phyloP scores from a whole-genome alignment of 768 basidiomycete genomes.

The Chlorophyllum brunneum region DNA sequence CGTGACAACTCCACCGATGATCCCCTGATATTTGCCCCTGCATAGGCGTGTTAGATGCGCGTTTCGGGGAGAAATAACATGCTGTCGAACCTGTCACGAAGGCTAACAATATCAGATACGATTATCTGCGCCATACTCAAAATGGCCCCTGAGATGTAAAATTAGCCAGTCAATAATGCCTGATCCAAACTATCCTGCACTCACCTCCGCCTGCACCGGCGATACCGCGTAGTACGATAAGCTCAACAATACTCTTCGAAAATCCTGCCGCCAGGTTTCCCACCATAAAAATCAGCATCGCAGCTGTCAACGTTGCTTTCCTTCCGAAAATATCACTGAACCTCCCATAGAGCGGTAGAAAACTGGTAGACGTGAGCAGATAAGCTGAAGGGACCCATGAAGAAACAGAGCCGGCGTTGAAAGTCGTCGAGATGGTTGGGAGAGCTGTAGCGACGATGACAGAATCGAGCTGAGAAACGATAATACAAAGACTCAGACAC shows the following conservation, averaged over 20 bases:
- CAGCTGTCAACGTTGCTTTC: conserved; percentile 52
- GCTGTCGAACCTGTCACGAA: conserved; percentile 54
- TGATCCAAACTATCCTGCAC: conserved; percentile 7
- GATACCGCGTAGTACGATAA: conserved; percentile 67
- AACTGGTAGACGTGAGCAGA: conserved; percentile 61
- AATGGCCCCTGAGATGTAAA: conserved; percentile 42
- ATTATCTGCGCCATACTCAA: conserved; percentile 69
- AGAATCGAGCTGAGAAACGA: conserved; percentile 63
- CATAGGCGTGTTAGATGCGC: neutral
- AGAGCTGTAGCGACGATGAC: conserved; percentile 73
- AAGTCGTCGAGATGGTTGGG: conserved; percentile 64
- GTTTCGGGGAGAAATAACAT: neutral
- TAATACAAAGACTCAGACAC: conserved; percentile 56
- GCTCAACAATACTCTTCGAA: conserved; percentile 56
- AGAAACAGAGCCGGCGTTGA: conserved; percentile 57
- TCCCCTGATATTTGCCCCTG: conserved; percentile 77
- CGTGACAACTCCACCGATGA: conserved; percentile 54
- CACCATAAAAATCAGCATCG: conserved; percentile 60
- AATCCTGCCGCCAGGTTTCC: conserved; percentile 68
- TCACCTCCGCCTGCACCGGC: conserved; percentile 64
- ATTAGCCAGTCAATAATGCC: neutral
- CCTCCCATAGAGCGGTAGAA: conserved; percentile 58
- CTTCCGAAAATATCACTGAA: conserved; percentile 68
- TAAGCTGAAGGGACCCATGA: conserved; percentile 77
- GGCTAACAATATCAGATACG: conserved; percentile 67